Evolutionary conservation across 805 yeast species (phyloP), one percentile per base, ranked within the genome.

Genomic region (Spathaspora hagerdaliae): DNA sequence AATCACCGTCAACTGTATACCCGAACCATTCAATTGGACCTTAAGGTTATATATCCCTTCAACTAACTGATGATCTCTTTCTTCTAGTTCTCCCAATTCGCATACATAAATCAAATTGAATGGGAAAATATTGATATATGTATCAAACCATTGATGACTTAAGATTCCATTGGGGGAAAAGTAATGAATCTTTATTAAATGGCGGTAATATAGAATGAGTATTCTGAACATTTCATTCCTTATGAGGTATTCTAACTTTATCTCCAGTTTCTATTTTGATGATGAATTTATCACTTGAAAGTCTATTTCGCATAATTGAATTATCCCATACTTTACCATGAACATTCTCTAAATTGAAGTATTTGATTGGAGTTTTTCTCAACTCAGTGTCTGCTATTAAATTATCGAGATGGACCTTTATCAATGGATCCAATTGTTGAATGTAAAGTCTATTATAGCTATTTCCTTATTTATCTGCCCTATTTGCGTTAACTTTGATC

Each of bases 341-440:
- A 27, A 63, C 50, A 31, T 57, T 53, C 42, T 52, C 58, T n/a
- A 46, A 46, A 11, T 49, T 31, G 42, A 60, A 47, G 31, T 42
- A 41, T 12, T 42, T 42, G 31, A 38, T 29, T 11, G 57, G 24
- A n/a, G n/a, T 12, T 7, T 27, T 11, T n/a, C 13, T 11, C 11
- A 36, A 8, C 10, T 6, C 27, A 2, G 36, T 33, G 4, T 37
- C 39, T 10, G 43, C 27, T 7, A 47, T 38, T 1, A 41, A 46
- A 14, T 43, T 36, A 29, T 50, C 49, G 14, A 51, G 15, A 27
- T 49, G 48, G 14, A 58, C 47, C 15, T 52, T 46, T 5, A 60
- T 35, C 29, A 65, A 59, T 5, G 77, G 77, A 13, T 72, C 71
- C 51, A 63, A 51, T 46, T 65, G 68, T 54, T 61, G 68, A 13